Evolutionary conservation across 495 filamentous ascomycete genomes (phyloP).

Genomic region (Neurospora cerealis): DNA sequence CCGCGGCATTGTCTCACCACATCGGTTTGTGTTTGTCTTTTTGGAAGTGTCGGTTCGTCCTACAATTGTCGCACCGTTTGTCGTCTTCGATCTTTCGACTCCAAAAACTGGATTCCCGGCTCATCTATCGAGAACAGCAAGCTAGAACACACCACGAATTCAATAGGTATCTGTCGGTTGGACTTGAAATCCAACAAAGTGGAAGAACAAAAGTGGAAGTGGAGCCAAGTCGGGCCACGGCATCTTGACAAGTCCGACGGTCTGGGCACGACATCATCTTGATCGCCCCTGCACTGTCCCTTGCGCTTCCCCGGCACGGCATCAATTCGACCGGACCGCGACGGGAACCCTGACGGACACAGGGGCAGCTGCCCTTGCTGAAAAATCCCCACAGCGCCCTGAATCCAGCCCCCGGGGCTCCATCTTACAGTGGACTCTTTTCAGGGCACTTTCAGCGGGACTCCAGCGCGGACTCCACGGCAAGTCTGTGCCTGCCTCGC

Average conservation of each 20-base stretch:
- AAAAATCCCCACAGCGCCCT: background rate
- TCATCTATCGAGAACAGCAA: background rate
- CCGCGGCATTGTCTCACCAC: background rate
- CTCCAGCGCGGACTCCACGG: background rate
- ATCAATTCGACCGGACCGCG: background rate
- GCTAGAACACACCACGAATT: background rate
- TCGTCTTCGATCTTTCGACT: background rate
- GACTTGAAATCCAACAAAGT: background rate
- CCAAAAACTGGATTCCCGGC: too few species aligned
- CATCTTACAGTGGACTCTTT: background rate
- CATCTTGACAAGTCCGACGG: background rate
- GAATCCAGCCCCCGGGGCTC: background rate
- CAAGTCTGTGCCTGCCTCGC: background rate
- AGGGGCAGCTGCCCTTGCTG: background rate
- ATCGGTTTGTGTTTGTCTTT: background rate
- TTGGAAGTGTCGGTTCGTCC: too few species aligned
- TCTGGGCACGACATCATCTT: conserved; percentile 3
- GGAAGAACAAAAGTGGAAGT: background rate
- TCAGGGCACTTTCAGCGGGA: background rate
- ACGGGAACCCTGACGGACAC: background rate
- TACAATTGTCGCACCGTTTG: background rate
- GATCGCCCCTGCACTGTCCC: background rate
- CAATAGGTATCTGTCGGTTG: too few species aligned
- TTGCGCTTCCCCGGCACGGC: background rate
- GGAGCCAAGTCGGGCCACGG: background rate